Conservation (phyloP, 331 rosid genomes). For the Erythrophleum ivorense region DNA sequence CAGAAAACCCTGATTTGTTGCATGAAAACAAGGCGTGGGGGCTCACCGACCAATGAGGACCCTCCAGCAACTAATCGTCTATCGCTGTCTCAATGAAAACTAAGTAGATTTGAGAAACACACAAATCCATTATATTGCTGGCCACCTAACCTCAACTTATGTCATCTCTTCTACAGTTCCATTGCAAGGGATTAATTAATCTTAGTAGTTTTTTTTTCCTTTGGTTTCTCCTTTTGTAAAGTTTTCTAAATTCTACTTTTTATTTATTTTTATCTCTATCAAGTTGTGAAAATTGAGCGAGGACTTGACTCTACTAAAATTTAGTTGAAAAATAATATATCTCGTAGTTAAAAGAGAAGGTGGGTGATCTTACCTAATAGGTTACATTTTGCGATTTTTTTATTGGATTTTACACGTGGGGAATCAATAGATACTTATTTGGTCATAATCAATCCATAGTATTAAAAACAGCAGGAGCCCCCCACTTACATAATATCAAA, state of each 20-base stretch:
- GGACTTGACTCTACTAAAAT: not conserved
- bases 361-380: not conserved
- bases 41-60: constrained; percentile 53
- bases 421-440: not conserved
- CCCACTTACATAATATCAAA: not conserved
- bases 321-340: not conserved
- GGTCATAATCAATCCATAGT: not conserved
- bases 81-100: constrained; percentile 40
- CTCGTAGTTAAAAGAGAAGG: not conserved
- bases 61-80: constrained; percentile 41
- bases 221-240: not conserved
- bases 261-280: not conserved
- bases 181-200: not conserved
- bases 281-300: not conserved
- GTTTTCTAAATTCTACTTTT: not conserved
- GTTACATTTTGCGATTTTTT: not conserved
- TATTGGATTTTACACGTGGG: not conserved
- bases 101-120: not conserved
- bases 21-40: constrained; percentile 57
- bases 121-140: not conserved
- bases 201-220: not conserved
- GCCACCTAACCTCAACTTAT: constrained; percentile 9
- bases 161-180: constrained; percentile 18
- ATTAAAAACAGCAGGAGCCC: not conserved
- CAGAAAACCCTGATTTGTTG: constrained; percentile 58